Base-by-base conservation (phyloP, 108 stramenopile species). In the Cyclostephanos invisitatus region DNA sequence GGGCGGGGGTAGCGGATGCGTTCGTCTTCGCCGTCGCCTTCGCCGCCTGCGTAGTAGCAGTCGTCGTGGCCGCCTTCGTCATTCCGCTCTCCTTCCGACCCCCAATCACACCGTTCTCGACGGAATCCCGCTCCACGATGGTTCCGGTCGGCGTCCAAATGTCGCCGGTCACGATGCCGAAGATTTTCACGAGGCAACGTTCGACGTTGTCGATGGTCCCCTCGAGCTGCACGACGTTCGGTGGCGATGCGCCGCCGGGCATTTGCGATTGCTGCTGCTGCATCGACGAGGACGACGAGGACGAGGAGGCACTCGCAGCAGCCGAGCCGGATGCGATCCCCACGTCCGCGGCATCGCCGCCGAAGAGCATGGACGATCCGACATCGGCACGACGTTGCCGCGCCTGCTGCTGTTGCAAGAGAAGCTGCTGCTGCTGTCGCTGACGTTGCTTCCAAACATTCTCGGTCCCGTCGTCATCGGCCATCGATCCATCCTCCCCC, bases 221-320 rank as follows among this genome's bases (percentile, higher is more conserved):
- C 55, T 82, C 81, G 28, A 82, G 61, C 44, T 82, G 81, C 56
- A 82, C 68, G 64, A 82, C 42, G 37, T 82, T 74, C 1, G 78
- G 36, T 11, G 53, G 63, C n/a, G 51, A 38, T 38, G 29, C 42
- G 7, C 14, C 49, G 64, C 50, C 40, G 0, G 44, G 1, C 37
- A 7, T 10, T n/a, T 35, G 24, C 24, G 38, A 18, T 21, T 67
- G 40, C 68, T 58, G 46, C 40, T 48, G 21, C 28, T 22, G 48
- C 25, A 46, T 48, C 48, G 35, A 35, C 42, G 21, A 14, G 62
- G 63, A 21, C 62, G 63, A 40, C 46, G 49, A n/a, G 4, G 11
- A 50, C 25, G 48, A 53, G 9, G 25, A 28, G 14, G 14, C 14
- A 10, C n/a, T n/a, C 60, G 50, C 29, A 5, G 14, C 44, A 14